phyloP scores from a whole-genome alignment of 305 asterid genomes.

The Solanum hybrid region DNA sequence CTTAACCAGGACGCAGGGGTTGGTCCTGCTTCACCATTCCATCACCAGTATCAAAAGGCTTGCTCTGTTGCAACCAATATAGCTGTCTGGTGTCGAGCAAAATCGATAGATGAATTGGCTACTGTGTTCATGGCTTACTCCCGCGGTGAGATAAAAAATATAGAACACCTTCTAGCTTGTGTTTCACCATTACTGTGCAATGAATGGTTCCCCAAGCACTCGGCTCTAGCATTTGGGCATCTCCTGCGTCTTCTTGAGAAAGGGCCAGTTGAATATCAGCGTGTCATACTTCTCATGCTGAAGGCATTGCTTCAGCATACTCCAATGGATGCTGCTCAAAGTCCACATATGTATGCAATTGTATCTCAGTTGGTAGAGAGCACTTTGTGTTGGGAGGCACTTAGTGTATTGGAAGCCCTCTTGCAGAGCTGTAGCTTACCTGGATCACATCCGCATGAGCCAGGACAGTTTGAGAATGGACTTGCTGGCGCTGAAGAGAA shows the following conservation, averaged over 20 bases:
- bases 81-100: conserved; percentile 83
- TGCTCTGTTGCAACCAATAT: conserved; percentile 68
- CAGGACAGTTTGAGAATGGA: conserved; percentile 73
- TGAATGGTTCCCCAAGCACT: conserved; percentile 95
- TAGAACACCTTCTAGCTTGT: conserved; percentile 85
- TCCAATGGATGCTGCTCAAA: conserved; percentile 91
- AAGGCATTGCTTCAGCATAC: conserved; percentile 98
- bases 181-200: conserved; percentile 87
- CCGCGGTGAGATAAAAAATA: conserved; percentile 65
- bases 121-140: conserved; percentile 81
- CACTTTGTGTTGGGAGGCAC: conserved; percentile 96
- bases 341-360: conserved; percentile 95
- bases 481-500: conserved; percentile 58
- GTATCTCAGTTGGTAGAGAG: conserved; percentile 98
- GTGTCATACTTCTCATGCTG: conserved; percentile 83
- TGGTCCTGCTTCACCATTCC: conserved; percentile 54
- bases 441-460: conserved; percentile 61
- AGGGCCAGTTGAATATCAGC: conserved; percentile 91
- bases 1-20: conserved; percentile 58
- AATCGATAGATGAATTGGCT: conserved; percentile 75
- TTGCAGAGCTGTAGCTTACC: conserved; percentile 97
- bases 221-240: conserved; percentile 91
- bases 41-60: conserved; percentile 70
- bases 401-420: conserved; percentile 96
- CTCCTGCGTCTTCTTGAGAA: conserved; percentile 78